A percentile compares a stretch with the other conserved stretches of the same genome.
Conservation (phyloP, 2,329 filamentous ascomycete species). For the Albophoma yamanashiensis region DNA sequence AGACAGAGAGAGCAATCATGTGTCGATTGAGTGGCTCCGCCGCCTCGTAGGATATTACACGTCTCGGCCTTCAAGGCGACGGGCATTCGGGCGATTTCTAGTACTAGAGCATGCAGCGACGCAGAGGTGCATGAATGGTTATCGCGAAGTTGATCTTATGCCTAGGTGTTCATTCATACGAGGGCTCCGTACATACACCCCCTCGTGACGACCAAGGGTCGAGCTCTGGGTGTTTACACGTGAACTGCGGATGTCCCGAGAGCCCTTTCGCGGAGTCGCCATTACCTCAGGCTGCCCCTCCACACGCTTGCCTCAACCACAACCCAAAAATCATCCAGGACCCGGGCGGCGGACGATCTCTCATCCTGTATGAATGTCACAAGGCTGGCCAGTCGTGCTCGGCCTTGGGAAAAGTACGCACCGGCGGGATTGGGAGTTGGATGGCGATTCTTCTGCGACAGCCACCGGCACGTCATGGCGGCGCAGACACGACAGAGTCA, state of each 20-base stretch:
- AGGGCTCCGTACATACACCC: not conserved
- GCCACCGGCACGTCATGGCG: not conserved
- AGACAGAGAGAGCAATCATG: not conserved
- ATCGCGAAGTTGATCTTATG: not conserved
- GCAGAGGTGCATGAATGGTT: not conserved
- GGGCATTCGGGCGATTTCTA: not conserved
- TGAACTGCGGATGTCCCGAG: not conserved
- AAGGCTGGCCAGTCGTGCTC: not conserved
- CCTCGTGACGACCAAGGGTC: not conserved
- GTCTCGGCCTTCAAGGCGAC: not conserved
- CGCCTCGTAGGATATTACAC: not conserved
- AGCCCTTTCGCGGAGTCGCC: not conserved
- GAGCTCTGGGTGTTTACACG: not conserved
- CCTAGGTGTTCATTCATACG: not conserved
- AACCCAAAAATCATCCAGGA: not conserved
- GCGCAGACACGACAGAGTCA: constrained; percentile 28
- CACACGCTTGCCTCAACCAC: not conserved
- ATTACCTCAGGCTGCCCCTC: not conserved
- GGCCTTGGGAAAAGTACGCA: not conserved
- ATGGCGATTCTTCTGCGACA: not conserved
- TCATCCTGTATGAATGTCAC: not conserved
- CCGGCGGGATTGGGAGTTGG: not conserved
- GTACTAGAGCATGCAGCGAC: not conserved
- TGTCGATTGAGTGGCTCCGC: not conserved
- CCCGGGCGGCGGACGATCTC: not conserved